Conservation (phyloP, 2,329 filamentous ascomycete species). For the Arthrobotrys iridis region DNA sequence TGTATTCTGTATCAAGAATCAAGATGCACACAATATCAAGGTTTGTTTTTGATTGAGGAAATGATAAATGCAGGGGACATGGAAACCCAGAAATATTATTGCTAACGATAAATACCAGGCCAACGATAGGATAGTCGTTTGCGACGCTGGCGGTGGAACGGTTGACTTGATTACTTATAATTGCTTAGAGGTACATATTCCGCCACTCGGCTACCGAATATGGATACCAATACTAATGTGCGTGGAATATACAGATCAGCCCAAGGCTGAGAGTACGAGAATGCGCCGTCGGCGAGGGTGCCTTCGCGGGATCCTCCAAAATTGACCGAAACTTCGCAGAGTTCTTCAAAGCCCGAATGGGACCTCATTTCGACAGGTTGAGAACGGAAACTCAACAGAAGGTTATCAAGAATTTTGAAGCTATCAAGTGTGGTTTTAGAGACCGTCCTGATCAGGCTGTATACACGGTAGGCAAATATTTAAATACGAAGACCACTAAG, state of each 20-base stretch:
- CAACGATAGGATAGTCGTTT: slow-evolving; percentile 48
- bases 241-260: slow-evolving; percentile 6
- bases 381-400: slow-evolving; percentile 52
- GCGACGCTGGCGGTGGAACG: slow-evolving; percentile 51
- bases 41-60: not conserved
- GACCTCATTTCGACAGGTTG: slow-evolving; percentile 39
- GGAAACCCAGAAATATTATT: not conserved
- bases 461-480: slow-evolving; percentile 27
- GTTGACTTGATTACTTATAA: slow-evolving; percentile 53
- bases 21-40: slow-evolving; percentile 48
- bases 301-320: slow-evolving; percentile 47
- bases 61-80: too few species aligned
- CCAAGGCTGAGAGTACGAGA: slow-evolving; percentile 50
- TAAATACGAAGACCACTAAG: not conserved
- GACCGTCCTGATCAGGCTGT: slow-evolving; percentile 52
- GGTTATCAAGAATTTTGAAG: slow-evolving; percentile 54
- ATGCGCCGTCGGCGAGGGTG: slow-evolving; percentile 50
- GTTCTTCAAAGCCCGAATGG: slow-evolving; percentile 48
- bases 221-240: slow-evolving; percentile 4
- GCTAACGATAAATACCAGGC: slow-evolving; percentile 27
- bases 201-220: not conserved
- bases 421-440: slow-evolving; percentile 55
- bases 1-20: slow-evolving; percentile 52
- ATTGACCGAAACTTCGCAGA: slow-evolving; percentile 44
- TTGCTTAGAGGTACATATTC: slow-evolving; percentile 36